phyloP scores from a whole-genome alignment of 805 yeast genomes.

The Metschnikowia orientalis region DNA sequence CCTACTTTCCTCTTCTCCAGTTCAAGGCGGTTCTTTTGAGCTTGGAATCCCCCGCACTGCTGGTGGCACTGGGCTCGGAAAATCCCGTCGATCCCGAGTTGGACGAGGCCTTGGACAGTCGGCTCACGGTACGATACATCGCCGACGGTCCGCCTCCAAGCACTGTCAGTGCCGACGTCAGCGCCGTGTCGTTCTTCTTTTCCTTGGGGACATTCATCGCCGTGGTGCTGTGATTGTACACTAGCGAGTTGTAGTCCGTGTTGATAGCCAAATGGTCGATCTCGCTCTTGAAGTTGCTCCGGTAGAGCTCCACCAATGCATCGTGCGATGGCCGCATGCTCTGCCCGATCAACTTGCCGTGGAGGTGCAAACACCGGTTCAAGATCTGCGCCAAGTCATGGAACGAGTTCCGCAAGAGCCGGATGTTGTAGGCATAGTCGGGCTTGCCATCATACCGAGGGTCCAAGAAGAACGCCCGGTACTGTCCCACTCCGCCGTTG shows the following conservation, averaged over 20 bases:
- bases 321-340: constrained; percentile 60
- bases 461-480: constrained; percentile 59
- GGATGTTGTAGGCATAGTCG: constrained; percentile 27
- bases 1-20: constrained; percentile 33
- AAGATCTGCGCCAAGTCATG: constrained; percentile 64
- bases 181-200: constrained; percentile 4
- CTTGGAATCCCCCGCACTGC: constrained; percentile 9
- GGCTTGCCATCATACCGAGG: constrained; percentile 30
- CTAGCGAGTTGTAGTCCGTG: constrained; percentile 28
- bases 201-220: constrained; percentile 15
- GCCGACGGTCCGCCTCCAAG: constrained; percentile 1
- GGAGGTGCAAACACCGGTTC: constrained; percentile 62
- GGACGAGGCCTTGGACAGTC: constrained; percentile 15
- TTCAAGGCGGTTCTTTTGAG: constrained; percentile 35
- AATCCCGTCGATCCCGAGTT: constrained; percentile 11
- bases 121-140: constrained; percentile 18
- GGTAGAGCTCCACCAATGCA: constrained; percentile 59
- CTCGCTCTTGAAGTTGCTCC: constrained; percentile 64
- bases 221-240: constrained; percentile 23
- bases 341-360: constrained; percentile 58
- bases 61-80: constrained; percentile 11
- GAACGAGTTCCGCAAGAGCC: constrained; percentile 49
- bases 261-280: constrained; percentile 41
- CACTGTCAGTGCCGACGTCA: constrained; percentile 5
- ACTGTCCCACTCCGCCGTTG: constrained; percentile 87